Evolutionary conservation across 176 grass and related monocot genomes (phyloP).

Genomic region (Zoysia pacifica): DNA sequence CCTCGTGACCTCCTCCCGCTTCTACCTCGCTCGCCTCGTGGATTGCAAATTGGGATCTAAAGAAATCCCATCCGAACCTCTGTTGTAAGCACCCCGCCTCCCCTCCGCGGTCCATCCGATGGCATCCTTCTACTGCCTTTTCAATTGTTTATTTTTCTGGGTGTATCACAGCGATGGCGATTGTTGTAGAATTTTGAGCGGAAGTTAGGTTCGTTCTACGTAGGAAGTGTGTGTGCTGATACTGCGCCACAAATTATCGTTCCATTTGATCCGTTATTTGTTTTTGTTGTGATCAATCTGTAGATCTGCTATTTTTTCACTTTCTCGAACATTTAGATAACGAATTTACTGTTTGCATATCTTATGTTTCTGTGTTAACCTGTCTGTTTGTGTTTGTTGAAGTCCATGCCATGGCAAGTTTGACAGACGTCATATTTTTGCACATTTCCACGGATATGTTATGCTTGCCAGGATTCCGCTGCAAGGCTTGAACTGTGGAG

Average conservation of each 20-base stretch:
- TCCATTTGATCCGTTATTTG: not conserved
- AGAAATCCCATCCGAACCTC: too few species aligned
- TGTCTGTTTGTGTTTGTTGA: not conserved
- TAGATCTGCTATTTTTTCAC: not conserved
- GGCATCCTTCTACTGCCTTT: not conserved
- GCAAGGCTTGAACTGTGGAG: not conserved
- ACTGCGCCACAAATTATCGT: not conserved
- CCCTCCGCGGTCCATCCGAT: not conserved
- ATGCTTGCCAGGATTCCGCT: not conserved
- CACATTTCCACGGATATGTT: not conserved
- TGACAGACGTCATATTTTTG: not conserved
- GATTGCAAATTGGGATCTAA: not conserved
- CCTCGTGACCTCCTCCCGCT: constrained; percentile 34
- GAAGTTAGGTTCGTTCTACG: not conserved
- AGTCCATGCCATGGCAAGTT: not conserved
- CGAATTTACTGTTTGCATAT: not conserved
- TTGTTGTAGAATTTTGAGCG: not conserved
- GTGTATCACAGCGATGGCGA: too few species aligned
- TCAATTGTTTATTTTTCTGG: too few species aligned
- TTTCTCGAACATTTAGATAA: not conserved
- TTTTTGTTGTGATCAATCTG: not conserved
- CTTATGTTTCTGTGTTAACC: not conserved
- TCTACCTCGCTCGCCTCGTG: constrained; percentile 9
- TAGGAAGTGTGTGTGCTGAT: not conserved
- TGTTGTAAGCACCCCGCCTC: constrained; percentile 13